Conservation (phyloP, 1,139 yeast genomes). For the Blastobotrys aristatus region DNA sequence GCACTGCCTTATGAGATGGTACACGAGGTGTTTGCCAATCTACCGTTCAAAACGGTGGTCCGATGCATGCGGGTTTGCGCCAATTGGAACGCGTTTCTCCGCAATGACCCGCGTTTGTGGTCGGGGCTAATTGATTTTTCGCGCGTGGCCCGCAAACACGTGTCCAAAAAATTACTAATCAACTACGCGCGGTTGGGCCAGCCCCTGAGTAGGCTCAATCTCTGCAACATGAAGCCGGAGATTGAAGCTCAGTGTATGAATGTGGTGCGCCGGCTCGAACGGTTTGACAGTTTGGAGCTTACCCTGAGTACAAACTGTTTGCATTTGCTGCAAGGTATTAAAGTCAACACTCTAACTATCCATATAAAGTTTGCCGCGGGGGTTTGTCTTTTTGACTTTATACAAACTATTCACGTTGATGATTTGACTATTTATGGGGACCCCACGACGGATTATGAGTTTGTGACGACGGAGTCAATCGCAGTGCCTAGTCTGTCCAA, state of each 20-base stretch:
- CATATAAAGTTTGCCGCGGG: neutral
- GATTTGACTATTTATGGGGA: neutral
- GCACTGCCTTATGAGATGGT: constrained; percentile 13
- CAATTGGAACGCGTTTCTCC: constrained; percentile 9
- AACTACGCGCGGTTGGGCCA: constrained; percentile 6
- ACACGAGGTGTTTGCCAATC: constrained; percentile 7
- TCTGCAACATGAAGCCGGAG: neutral
- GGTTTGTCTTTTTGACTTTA: neutral
- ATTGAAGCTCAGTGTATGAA: neutral
- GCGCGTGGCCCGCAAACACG: neutral
- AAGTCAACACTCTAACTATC: neutral
- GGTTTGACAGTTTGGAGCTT: neutral
- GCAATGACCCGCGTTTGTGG: constrained; percentile 10
- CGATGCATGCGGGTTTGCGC: constrained; percentile 10
- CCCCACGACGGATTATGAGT: neutral
- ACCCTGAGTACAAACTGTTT: neutral
- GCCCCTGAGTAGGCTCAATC: neutral
- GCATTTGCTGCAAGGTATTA: neutral
- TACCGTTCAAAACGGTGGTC: constrained; percentile 9
- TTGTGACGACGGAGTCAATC: no score
- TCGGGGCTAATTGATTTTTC: constrained; percentile 7
- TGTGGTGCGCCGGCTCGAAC: neutral
- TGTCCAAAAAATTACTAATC: neutral
- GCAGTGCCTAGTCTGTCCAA: no score
- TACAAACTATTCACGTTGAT: neutral